Percentiles rank a stretch among this genome's conserved stretches.
phyloP scores from a whole-genome alignment of 140 eudicot genomes.

The Ambrosia hybrid region DNA sequence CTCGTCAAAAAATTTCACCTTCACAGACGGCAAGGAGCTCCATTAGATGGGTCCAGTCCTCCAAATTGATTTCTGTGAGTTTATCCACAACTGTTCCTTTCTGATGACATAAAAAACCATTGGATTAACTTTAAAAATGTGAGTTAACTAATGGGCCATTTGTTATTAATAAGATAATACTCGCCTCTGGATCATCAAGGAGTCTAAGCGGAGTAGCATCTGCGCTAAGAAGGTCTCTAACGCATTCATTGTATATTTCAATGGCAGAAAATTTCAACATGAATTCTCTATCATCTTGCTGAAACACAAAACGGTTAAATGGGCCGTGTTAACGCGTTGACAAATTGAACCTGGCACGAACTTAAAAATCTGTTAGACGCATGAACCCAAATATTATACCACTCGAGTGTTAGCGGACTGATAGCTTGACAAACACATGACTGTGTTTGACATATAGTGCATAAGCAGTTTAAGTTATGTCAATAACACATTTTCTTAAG shows the following conservation, averaged over 20 bases:
- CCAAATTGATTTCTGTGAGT: constrained; percentile 69
- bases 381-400: no score
- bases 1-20: constrained; percentile 29
- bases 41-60: constrained; percentile 60
- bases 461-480: neutral
- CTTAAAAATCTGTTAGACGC: neutral
- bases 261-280: constrained; percentile 82
- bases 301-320: neutral
- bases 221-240: constrained; percentile 71
- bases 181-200: constrained; percentile 95
- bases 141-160: neutral
- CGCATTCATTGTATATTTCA: constrained; percentile 92
- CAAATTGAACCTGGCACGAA: neutral
- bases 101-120: constrained; percentile 38
- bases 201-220: constrained; percentile 77
- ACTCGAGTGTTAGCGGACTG: no score
- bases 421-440: no score
- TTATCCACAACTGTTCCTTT: constrained; percentile 89
- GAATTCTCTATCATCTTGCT: constrained; percentile 72
- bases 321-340: neutral
- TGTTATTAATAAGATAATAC: neutral
- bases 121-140: constrained; percentile 2
- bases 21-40: constrained; percentile 79
- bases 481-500: neutral
- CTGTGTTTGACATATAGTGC: neutral